Percentiles rank a stretch among this genome's conserved stretches.
Evolutionary conservation across 768 basidiomycete genomes (phyloP).

Genomic region (Trametes cubensis): DNA sequence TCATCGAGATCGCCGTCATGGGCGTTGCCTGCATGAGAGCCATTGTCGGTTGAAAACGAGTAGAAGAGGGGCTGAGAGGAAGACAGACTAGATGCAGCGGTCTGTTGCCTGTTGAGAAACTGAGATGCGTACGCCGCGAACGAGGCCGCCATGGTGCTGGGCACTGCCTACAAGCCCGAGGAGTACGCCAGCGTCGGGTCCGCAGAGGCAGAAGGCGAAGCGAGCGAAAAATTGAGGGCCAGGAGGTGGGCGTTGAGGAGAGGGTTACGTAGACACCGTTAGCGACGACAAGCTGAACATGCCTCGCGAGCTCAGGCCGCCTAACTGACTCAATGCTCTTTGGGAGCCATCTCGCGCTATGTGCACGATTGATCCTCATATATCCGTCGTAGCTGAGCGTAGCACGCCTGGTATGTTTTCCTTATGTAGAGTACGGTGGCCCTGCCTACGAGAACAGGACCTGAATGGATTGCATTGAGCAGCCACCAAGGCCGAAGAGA

Average conservation of each 20-base stretch:
- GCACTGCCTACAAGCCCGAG: background rate
- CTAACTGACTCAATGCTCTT: slow-evolving; percentile 24
- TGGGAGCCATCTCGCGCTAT: background rate
- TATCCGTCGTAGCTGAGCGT: too few relatives aligned
- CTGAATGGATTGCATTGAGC: too few relatives aligned
- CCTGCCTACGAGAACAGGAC: too few relatives aligned
- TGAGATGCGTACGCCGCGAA: slow-evolving; percentile 85
- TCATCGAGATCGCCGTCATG: slow-evolving; percentile 62
- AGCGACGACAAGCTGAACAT: slow-evolving; percentile 15
- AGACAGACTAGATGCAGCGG: slow-evolving; percentile 50
- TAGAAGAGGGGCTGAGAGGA: slow-evolving; percentile 83
- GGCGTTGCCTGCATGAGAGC: slow-evolving; percentile 53
- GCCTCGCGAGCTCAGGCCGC: slow-evolving; percentile 22
- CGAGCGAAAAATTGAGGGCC: background rate
- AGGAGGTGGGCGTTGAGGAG: slow-evolving; percentile 19
- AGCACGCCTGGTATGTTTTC: too few relatives aligned
- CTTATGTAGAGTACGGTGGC: too few relatives aligned
- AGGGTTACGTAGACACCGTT: slow-evolving; percentile 25
- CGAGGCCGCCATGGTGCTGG: slow-evolving; percentile 55
- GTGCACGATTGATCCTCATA: too few relatives aligned
- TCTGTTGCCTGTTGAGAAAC: slow-evolving; percentile 66
- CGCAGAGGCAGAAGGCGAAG: background rate
- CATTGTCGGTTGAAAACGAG: slow-evolving; percentile 82
- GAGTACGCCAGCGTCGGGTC: slow-evolving; percentile 9
- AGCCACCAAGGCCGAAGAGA: too few relatives aligned